Conservation (phyloP, 208 protist species). For the Acanthamoeba lenticulata region DNA sequence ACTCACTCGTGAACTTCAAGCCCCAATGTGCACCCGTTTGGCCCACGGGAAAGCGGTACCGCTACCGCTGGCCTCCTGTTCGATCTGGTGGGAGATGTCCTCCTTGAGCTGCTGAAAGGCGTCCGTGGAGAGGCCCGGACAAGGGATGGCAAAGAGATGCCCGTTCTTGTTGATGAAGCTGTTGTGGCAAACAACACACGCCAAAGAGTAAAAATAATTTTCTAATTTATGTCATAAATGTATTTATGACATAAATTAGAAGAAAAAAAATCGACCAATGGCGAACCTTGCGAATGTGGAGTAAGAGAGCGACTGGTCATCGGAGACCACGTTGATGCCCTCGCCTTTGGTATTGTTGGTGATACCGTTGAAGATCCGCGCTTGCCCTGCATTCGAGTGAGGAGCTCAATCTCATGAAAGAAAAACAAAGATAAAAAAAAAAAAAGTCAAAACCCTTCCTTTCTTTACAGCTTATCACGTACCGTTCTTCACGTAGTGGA, state of each 20-base stretch:
- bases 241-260: no score
- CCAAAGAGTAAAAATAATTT: background rate
- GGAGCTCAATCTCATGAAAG: background rate
- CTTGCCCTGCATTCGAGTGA: background rate
- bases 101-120: conserved; percentile 17
- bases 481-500: conserved; percentile 40
- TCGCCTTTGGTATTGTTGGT: conserved; percentile 49
- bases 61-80: background rate
- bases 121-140: background rate
- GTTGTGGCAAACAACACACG: background rate
- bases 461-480: background rate
- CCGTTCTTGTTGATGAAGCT: conserved; percentile 42
- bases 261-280: no score
- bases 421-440: background rate
- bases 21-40: no score
- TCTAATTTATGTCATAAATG: no score
- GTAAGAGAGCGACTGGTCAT: background rate
- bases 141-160: background rate
- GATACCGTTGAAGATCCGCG: conserved; percentile 45
- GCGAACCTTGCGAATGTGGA: conserved; percentile 13
- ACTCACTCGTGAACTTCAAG: no score
- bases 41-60: no score
- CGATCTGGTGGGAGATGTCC: background rate
- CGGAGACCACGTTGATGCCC: conserved; percentile 1
- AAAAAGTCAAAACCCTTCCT: background rate